Evolutionary conservation across 2,329 filamentous ascomycete species (phyloP).

Genomic region (Pseudopithomyces chartarum): DNA sequence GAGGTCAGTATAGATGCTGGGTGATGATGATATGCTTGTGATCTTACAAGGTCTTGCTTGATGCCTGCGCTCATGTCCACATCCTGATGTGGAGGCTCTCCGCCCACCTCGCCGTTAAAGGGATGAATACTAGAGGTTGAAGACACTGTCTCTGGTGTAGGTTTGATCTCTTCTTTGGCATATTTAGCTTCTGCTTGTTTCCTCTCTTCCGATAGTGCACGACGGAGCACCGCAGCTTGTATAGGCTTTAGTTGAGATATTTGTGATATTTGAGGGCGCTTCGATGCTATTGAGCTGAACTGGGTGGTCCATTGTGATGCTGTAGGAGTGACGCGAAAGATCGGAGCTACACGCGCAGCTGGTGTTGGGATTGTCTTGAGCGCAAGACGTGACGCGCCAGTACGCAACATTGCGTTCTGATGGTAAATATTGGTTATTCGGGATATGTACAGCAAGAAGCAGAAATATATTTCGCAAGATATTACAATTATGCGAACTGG

Average conservation of each 20-base stretch:
- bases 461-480: not conserved
- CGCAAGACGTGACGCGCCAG: slow-evolving; percentile 48
- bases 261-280: slow-evolving; percentile 39
- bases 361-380: slow-evolving; percentile 44
- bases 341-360: slow-evolving; percentile 34
- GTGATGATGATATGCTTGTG: not conserved
- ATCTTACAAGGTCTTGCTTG: slow-evolving; percentile 42
- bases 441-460: not conserved
- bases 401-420: slow-evolving; percentile 48
- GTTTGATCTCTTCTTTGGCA: slow-evolving; percentile 60
- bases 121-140: slow-evolving; percentile 57
- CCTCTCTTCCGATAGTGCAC: slow-evolving; percentile 52
- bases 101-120: slow-evolving; percentile 46
- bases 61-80: slow-evolving; percentile 55
- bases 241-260: slow-evolving; percentile 41
- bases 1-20: slow-evolving; percentile 8
- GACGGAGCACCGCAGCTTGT: slow-evolving; percentile 47
- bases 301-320: slow-evolving; percentile 47
- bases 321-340: slow-evolving; percentile 23
- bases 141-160: slow-evolving; percentile 66
- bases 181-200: slow-evolving; percentile 61
- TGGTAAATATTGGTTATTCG: not conserved
- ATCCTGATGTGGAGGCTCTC: slow-evolving; percentile 39
- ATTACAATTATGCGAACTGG: not conserved
- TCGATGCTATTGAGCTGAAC: slow-evolving; percentile 46